phyloP scores from a whole-genome alignment of 768 basidiomycete species.

The Suillus lakei region DNA sequence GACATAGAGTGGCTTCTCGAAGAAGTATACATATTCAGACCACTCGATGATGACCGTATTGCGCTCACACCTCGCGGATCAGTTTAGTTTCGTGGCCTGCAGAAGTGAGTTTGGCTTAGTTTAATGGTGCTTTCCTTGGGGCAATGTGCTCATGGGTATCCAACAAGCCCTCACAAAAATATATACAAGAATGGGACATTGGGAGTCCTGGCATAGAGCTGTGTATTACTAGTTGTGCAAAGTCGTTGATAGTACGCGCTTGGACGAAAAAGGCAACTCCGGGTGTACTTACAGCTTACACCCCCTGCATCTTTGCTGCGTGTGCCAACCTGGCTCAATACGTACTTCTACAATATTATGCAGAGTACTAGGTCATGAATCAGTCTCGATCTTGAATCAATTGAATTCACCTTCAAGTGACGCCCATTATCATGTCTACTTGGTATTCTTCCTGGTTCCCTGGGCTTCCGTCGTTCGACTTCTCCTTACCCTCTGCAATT shows the following conservation, averaged over 20 bases:
- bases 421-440: constrained; percentile 42
- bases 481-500: constrained; percentile 69
- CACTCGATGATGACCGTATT: constrained; percentile 33
- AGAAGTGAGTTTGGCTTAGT: neutral
- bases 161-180: neutral
- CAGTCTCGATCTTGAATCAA: constrained; percentile 1
- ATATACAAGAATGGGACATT: neutral
- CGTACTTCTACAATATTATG: constrained; percentile 6
- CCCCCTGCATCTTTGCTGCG: neutral
- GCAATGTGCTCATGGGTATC: neutral
- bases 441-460: constrained; percentile 65
- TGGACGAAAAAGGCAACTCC: constrained; percentile 7
- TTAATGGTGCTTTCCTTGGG: neutral
- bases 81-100: neutral
- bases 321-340: constrained; percentile 7
- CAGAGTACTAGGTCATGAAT: neutral
- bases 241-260: neutral
- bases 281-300: neutral
- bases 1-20: constrained; percentile 26
- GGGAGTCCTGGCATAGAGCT: neutral
- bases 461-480: constrained; percentile 64
- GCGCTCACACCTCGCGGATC: constrained; percentile 28
- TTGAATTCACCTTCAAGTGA: constrained; percentile 3
- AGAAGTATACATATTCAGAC: constrained; percentile 36
- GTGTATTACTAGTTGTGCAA: neutral